Percentiles rank a stretch among this genome's conserved stretches.
phyloP scores from a whole-genome alignment of 306 rosid genomes.

The Prunus campanulata region DNA sequence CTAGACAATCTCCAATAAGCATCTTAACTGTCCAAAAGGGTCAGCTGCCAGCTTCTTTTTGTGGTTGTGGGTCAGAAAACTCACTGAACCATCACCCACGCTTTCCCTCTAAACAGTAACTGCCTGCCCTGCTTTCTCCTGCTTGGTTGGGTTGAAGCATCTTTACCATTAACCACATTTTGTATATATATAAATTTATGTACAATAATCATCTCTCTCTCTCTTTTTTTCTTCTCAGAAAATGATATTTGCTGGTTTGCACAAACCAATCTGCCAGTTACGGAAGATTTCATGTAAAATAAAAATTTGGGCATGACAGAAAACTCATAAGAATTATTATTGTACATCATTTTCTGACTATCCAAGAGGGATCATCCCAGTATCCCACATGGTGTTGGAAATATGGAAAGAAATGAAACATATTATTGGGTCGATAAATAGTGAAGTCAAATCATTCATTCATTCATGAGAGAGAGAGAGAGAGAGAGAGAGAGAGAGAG shows the following conservation, averaged over 20 bases:
- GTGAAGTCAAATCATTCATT: conserved; percentile 20
- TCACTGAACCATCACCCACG: not conserved
- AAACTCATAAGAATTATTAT: not conserved
- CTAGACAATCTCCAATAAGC: conserved; percentile 25
- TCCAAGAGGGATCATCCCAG: not conserved
- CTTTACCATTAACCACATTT: not conserved
- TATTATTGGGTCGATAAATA: not conserved
- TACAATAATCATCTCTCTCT: too few relatives aligned
- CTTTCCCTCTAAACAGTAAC: not conserved
- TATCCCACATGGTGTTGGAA: not conserved
- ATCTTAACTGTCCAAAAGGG: not conserved
- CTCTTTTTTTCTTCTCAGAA: too few relatives aligned
- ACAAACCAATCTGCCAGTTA: too few relatives aligned
- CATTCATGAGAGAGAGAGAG: not conserved
- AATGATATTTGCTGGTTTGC: too few relatives aligned
- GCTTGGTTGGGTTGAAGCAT: not conserved
- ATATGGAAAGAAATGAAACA: not conserved
- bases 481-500: not conserved
- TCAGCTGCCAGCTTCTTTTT: conserved; percentile 1
- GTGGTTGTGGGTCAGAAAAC: not conserved
- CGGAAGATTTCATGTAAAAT: not conserved
- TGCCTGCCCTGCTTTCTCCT: not conserved
- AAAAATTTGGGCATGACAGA: not conserved
- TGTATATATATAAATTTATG: not conserved
- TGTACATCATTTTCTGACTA: not conserved